Evolutionary conservation across 129 eudicot species (phyloP).

Genomic region (Saposhnikovia divaricata): DNA sequence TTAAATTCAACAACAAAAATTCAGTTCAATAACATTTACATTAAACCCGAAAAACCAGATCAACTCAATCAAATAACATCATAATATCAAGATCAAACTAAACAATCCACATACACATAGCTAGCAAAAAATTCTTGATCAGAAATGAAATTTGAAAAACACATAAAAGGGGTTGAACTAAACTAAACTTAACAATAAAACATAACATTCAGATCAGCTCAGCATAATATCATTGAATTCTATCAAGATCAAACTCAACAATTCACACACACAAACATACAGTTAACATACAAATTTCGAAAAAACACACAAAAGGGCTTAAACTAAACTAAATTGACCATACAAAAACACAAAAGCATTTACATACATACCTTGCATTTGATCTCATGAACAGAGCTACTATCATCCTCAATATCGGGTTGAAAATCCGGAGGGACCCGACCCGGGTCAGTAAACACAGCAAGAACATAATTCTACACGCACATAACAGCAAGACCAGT

Average conservation of each 20-base stretch:
- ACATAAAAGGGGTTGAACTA: not conserved
- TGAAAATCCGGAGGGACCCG: conserved; percentile 55
- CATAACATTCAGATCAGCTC: not conserved
- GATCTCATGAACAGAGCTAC: conserved; percentile 72
- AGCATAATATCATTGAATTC: not conserved
- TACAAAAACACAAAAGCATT: not conserved
- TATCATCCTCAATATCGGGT: conserved; percentile 75
- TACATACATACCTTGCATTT: conserved; percentile 64
- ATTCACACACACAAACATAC: not conserved
- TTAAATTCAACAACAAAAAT: not conserved
- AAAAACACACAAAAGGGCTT: not conserved
- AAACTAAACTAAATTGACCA: not conserved
- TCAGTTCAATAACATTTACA: not conserved
- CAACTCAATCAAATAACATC: not conserved
- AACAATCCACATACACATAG: not conserved
- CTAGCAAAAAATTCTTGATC: not conserved
- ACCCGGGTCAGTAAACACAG: conserved; percentile 77
- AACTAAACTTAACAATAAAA: not conserved
- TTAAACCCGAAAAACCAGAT: not conserved
- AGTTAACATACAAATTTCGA: not conserved
- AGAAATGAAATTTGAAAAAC: not conserved
- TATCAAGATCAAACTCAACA: not conserved
- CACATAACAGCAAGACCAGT: conserved; percentile 50
- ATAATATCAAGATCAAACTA: not conserved
- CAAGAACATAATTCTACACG: conserved; percentile 41